phyloP scores from a whole-genome alignment of 108 stramenopile species.

The Nitzschia sp. region DNA sequence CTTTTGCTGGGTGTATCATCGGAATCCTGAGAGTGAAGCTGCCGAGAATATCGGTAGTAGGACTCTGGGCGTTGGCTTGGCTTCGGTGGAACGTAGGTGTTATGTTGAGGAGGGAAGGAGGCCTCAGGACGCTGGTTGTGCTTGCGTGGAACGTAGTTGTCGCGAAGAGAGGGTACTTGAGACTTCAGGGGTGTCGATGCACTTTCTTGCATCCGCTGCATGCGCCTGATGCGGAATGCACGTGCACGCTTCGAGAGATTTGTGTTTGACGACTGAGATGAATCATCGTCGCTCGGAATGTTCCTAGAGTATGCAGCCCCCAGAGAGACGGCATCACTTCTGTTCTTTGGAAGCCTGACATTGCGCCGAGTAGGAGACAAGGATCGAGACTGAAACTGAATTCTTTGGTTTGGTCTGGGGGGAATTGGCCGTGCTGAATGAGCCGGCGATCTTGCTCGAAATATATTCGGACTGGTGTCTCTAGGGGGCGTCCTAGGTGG shows the following conservation, averaged over 20 bases:
- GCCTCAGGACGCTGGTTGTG: too few species aligned
- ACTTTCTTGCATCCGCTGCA: slow-evolving; percentile 16
- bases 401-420: not conserved
- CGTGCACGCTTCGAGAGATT: slow-evolving; percentile 11
- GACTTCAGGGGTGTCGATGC: not conserved
- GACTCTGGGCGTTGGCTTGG: not conserved
- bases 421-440: not conserved
- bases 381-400: not conserved
- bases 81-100: not conserved
- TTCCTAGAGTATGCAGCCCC: not conserved
- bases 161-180: too few species aligned
- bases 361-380: slow-evolving; percentile 8
- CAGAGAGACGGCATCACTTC: slow-evolving; percentile 6
- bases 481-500: too few species aligned
- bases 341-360: not conserved
- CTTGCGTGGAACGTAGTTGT: too few species aligned
- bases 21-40: too few species aligned
- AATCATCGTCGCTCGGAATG: not conserved
- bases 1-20: too few species aligned
- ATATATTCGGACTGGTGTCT: too few species aligned
- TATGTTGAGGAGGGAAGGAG: too few species aligned
- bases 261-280: not conserved
- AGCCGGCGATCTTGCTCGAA: not conserved
- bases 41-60: not conserved
- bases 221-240: slow-evolving; percentile 19